Base-by-base conservation (phyloP, 129 eudicot genomes). In the Tagetes erecta region DNA sequence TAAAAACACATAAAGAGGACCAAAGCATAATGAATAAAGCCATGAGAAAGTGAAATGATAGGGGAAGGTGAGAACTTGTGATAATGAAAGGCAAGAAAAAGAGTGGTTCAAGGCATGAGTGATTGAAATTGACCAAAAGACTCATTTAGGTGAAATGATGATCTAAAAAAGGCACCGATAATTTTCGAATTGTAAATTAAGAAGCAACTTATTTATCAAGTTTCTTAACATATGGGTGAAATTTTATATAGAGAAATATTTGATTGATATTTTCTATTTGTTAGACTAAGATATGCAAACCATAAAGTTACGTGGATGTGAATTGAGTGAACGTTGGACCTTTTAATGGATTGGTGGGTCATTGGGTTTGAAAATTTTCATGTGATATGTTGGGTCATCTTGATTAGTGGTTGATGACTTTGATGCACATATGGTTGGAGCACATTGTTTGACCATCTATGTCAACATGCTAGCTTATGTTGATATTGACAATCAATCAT, bases 1-100 rank as follows among this genome's bases (percentile, higher is more conserved):
- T 64, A 66, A 65, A 65, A 69, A 79, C 78, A 64, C 78, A 72
- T 52, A 79, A 79, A 72, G 68, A 72, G 77, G 60, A 80, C 87
- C 73, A 68, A 73, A 78, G 65, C 83, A 73, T 66, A 45, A 72
- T 73, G 80, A 80, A 70, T 76, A 83, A 56, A 71, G 82, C 71
- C 80, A 76, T 82, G 77, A 75, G 71, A 81, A 75, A 76, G 81
- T 80, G 81, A 47, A 65, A 58, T 56, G 60, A 63, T 81, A 71
- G 78, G 81, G 52, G 81, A 78, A 68, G 74, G 81, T 82, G 73
- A 81, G 58, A 77, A 71, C 65, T 76, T 80, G 71, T 80, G 86
- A 86, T 83, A 74, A 86, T 80, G 79, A 86, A 71, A 81, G 65
- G 69, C 50, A 66, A 67, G 82, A 69, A 82, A 76, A 39, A 30